phyloP scores from a whole-genome alignment of 306 rosid genomes.

The Lagenaria siceraria region DNA sequence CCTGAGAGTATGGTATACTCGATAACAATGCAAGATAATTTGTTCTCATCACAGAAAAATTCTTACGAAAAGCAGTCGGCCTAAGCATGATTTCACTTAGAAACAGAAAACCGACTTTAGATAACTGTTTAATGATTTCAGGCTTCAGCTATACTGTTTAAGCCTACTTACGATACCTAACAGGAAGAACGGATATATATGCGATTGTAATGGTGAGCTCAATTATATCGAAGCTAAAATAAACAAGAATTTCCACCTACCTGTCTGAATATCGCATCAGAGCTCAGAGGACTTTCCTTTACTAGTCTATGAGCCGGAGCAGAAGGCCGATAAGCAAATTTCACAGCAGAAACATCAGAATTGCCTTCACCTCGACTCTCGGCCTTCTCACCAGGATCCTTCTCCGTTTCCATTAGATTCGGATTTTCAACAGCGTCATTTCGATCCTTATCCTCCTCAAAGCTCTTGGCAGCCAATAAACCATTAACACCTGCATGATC shows the following conservation, averaged over 20 bases:
- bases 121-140: background rate
- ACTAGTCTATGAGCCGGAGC: constrained; percentile 65
- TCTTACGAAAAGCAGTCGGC: background rate
- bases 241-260: constrained; percentile 19
- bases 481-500: constrained; percentile 22
- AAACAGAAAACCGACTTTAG: background rate
- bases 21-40: background rate
- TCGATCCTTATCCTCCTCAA: constrained; percentile 20
- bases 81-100: background rate
- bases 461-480: constrained; percentile 11
- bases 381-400: constrained; percentile 7
- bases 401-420: constrained; percentile 1
- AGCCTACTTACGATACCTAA: background rate
- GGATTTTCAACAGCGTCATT: constrained; percentile 15
- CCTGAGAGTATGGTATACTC: background rate
- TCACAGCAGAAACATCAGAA: constrained; percentile 18
- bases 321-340: constrained; percentile 50
- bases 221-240: background rate
- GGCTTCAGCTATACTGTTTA: background rate
- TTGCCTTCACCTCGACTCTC: constrained; percentile 9
- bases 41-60: background rate
- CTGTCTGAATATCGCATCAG: constrained; percentile 76
- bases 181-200: background rate
- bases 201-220: background rate
- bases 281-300: constrained; percentile 90